Conservation (phyloP, 441 rosid genomes). For the Pelargonium fulgidum region DNA sequence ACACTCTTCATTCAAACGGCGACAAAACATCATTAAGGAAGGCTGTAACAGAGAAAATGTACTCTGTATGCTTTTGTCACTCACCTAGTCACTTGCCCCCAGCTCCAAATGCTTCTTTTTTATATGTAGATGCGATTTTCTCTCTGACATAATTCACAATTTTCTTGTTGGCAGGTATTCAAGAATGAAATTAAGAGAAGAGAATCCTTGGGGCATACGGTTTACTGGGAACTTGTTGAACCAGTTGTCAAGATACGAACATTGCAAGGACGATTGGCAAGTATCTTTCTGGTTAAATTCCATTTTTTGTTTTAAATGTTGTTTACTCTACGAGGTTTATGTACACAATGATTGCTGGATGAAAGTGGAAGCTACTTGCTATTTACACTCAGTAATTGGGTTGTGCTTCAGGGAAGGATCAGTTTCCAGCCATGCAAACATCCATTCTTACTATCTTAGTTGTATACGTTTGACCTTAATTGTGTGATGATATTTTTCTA, state of each 20-base stretch:
- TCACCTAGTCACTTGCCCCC: conserved; percentile 7
- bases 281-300: conserved; percentile 22
- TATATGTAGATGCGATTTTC: not conserved
- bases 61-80: conserved; percentile 58
- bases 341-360: not conserved
- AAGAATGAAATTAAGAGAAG: conserved; percentile 82
- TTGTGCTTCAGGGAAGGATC: too few species aligned
- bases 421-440: too few species aligned
- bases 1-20: conserved; percentile 56
- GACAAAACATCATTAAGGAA: conserved; percentile 71
- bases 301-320: conserved; percentile 14
- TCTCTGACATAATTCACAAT: not conserved
- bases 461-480: too few species aligned
- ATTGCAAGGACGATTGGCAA: conserved; percentile 81
- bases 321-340: not conserved
- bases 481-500: too few species aligned
- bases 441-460: too few species aligned
- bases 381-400: not conserved
- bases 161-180: conserved; percentile 41
- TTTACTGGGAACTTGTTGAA: conserved; percentile 84
- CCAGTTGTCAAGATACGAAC: conserved; percentile 75
- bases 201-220: conserved; percentile 61
- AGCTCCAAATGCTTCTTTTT: not conserved
- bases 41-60: conserved; percentile 79
- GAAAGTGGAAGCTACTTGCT: not conserved